Conservation (phyloP, 495 filamentous ascomycete genomes). For the Paragyromitra xinjiangensis region DNA sequence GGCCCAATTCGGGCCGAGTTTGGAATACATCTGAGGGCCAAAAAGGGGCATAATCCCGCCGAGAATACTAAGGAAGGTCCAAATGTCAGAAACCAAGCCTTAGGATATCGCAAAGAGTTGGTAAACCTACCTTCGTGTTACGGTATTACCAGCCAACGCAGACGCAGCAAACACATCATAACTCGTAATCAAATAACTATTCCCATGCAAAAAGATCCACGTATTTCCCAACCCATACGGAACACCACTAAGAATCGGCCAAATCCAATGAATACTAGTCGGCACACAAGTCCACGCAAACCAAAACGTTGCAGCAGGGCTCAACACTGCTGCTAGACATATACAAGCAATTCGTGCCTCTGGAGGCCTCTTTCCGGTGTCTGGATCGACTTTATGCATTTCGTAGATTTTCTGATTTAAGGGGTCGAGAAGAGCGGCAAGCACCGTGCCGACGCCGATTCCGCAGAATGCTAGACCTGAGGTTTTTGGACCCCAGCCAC, state of each 20-base stretch:
- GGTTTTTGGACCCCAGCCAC: constrained; percentile 77
- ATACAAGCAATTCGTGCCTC: constrained; percentile 79
- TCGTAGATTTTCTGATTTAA: constrained; percentile 77
- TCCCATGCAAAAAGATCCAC: constrained; percentile 79
- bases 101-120: background rate
- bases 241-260: constrained; percentile 77
- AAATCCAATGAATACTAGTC: constrained; percentile 74
- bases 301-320: constrained; percentile 76
- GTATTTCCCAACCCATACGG: constrained; percentile 82
- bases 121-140: constrained; percentile 64
- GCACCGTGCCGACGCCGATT: constrained; percentile 77
- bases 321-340: constrained; percentile 72
- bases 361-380: constrained; percentile 71
- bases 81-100: background rate
- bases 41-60: constrained; percentile 79
- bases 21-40: constrained; percentile 74
- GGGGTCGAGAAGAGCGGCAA: constrained; percentile 74
- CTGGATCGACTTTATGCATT: constrained; percentile 71
- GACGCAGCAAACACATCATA: constrained; percentile 83
- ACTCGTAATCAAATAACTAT: constrained; percentile 77
- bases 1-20: constrained; percentile 79
- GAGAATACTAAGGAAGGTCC: constrained; percentile 58
- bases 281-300: constrained; percentile 85
- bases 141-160: constrained; percentile 78
- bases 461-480: constrained; percentile 81